Conservation (phyloP, 768 basidiomycete genomes). For the Pleurotus cornucopiae region DNA sequence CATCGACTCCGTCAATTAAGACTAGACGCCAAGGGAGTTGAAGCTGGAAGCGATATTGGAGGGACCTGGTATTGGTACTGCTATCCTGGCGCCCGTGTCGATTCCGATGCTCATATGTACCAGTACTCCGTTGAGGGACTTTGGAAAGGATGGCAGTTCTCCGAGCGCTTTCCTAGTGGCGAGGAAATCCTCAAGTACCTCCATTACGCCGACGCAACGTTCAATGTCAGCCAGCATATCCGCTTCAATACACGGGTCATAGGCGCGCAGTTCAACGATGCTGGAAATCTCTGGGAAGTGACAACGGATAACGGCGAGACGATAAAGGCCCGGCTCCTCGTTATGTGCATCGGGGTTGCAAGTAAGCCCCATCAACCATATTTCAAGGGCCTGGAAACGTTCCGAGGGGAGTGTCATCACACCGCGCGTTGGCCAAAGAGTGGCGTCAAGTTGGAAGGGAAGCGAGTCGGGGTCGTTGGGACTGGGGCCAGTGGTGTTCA, state of each 20-base stretch:
- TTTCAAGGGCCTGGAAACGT: constrained; percentile 17
- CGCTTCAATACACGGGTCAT: constrained; percentile 19
- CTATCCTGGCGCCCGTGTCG: constrained; percentile 8
- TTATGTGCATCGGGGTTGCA: constrained; percentile 20
- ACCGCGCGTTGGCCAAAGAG: constrained; percentile 19
- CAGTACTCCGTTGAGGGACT: constrained; percentile 3
- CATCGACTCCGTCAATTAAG: background rate
- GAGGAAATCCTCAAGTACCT: constrained; percentile 16
- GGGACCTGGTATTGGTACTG: constrained; percentile 3
- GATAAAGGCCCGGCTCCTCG: constrained; percentile 16
- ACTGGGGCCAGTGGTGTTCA: constrained; percentile 24
- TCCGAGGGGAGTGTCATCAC: constrained; percentile 19
- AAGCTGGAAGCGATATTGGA: constrained; percentile 15
- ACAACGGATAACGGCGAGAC: constrained; percentile 13
- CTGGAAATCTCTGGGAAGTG: constrained; percentile 18
- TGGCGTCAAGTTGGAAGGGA: constrained; percentile 16
- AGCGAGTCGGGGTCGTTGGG: constrained; percentile 22
- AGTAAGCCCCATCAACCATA: constrained; percentile 19
- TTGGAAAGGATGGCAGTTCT: constrained; percentile 3
- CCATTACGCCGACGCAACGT: constrained; percentile 19
- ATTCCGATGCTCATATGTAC: constrained; percentile 5
- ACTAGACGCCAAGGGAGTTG: background rate
- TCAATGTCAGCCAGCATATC: constrained; percentile 18
- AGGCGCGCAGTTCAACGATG: constrained; percentile 16
- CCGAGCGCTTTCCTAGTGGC: background rate